Evolutionary conservation across 2,329 filamentous ascomycete genomes (phyloP), one percentile per base, ranked within the genome.

Genomic region (Botrytis tulipae): DNA sequence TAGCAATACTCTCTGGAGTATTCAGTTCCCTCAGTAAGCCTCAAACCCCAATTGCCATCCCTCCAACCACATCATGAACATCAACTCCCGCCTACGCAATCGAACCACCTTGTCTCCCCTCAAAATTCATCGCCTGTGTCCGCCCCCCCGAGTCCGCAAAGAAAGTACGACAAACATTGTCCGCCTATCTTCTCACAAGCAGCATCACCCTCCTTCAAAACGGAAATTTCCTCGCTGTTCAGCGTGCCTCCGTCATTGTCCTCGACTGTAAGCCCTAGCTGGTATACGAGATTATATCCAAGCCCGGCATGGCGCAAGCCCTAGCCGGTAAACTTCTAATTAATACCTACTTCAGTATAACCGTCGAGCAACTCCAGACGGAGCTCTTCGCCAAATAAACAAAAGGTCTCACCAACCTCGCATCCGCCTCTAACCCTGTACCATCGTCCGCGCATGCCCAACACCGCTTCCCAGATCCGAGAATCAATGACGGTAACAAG

Each of bases 401-500:
- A 14, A 32, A 65, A 32, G 61, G 9, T 32, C n/a, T 22, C 14
- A 51, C 44, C 1, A 22, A 40, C 83, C 84, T 77, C 82, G 84
- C 25, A 84, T 85, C 72, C 84, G 73, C 73, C 63, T 74, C 18
- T 59, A 72, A 37, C 6, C 59, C 40, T 51, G 32, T 0, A 65
- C 59, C 4, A 65, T 71, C 60, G 12, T 97, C 7, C 87, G 93
- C 46, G 93, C 92, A 72, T 97, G 89, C 93, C 93, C 78, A 97
- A 97, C 84, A 95, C 92, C 0, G 93, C 93, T 18, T 90, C 91
- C 40, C 87, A 93, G 67, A 91, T 97, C 73, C 85, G 93, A 65
- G 91, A 97, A 82, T 91, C 89, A 77, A 96, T 96, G 92, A 95
- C 91, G 6, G 90, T 96, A 71, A 91, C 97, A 77, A 90, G 89